Evolutionary conservation across 2,329 filamentous ascomycete species (phyloP).

Genomic region (Sarocladiaceae sp.): DNA sequence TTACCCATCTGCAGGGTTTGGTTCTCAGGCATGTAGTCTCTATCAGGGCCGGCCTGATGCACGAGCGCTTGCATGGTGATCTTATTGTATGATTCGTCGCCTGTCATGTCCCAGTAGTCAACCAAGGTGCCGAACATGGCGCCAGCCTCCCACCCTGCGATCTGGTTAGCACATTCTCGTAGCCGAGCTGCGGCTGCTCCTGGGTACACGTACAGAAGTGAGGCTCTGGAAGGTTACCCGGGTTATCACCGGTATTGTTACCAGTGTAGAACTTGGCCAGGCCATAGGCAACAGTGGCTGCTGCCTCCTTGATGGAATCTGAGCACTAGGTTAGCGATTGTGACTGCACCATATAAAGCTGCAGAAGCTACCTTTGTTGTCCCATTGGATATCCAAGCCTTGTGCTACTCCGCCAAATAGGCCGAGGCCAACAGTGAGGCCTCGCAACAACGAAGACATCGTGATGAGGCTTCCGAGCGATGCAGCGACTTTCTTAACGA

Average conservation of each 20-base stretch:
- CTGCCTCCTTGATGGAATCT: slow-evolving; percentile 48
- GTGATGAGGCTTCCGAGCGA: neutral
- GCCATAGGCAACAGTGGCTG: slow-evolving; percentile 42
- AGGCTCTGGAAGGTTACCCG: slow-evolving; percentile 54
- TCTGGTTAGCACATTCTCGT: slow-evolving; percentile 13
- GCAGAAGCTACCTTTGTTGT: slow-evolving; percentile 17
- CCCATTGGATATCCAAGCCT: slow-evolving; percentile 7
- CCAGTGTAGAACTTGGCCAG: slow-evolving; percentile 49
- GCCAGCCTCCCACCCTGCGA: slow-evolving; percentile 63
- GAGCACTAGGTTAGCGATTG: neutral
- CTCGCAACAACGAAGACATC: slow-evolving; percentile 2
- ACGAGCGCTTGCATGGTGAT: slow-evolving; percentile 54
- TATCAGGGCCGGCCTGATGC: slow-evolving; percentile 55
- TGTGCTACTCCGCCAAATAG: slow-evolving; percentile 3
- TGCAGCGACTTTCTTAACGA: neutral
- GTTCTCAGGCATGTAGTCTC: slow-evolving; percentile 64
- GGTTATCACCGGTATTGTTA: slow-evolving; percentile 54
- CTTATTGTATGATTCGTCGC: slow-evolving; percentile 60
- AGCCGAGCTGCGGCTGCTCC: too few relatives aligned
- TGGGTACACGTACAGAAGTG: slow-evolving; percentile 58
- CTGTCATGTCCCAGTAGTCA: slow-evolving; percentile 70
- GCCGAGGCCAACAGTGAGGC: slow-evolving; percentile 7
- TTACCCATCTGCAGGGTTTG: slow-evolving; percentile 61
- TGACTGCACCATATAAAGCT: neutral
- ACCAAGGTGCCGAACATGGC: slow-evolving; percentile 67